phyloP scores from a whole-genome alignment of 1,284 basidiomycete genomes.

The Thelephora terrestris region DNA sequence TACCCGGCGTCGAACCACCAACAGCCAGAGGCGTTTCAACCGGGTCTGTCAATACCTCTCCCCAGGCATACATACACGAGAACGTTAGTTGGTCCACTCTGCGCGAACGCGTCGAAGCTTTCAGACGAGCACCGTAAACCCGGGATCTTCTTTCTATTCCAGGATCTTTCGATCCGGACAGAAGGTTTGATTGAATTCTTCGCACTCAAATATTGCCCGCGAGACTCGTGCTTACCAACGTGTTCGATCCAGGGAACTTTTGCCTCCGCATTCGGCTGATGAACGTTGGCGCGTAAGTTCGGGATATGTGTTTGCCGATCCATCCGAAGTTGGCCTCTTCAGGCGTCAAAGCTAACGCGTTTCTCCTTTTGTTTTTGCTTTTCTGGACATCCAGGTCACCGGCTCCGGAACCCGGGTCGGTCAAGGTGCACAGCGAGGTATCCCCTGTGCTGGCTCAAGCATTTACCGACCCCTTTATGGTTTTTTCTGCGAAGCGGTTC shows the following conservation, averaged over 20 bases:
- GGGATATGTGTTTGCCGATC: slow-evolving; percentile 3
- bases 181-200: slow-evolving; percentile 45
- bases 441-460: slow-evolving; percentile 75
- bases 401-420: slow-evolving; percentile 60
- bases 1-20: slow-evolving; percentile 21
- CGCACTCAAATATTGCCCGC: neutral
- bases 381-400: slow-evolving; percentile 39
- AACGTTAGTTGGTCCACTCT: slow-evolving; percentile 81
- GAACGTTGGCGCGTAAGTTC: slow-evolving; percentile 76
- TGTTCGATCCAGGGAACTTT: slow-evolving; percentile 46
- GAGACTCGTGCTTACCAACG: neutral
- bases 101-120: slow-evolving; percentile 74
- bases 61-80: slow-evolving; percentile 67
- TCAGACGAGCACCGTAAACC: slow-evolving; percentile 73
- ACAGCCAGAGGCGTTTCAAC: slow-evolving; percentile 19
- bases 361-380: slow-evolving; percentile 14
- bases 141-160: slow-evolving; percentile 84
- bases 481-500: slow-evolving; percentile 87
- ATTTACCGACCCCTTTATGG: slow-evolving; percentile 82
- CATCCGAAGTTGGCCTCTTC: neutral
- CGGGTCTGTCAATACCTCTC: slow-evolving; percentile 29
- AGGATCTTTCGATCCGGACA: slow-evolving; percentile 79
- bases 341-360: slow-evolving; percentile 3
- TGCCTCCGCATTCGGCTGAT: slow-evolving; percentile 71
- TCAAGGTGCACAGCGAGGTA: slow-evolving; percentile 47